Evolutionary conservation across 1,284 basidiomycete species (phyloP).

Genomic region (Agroathelia rolfsii): DNA sequence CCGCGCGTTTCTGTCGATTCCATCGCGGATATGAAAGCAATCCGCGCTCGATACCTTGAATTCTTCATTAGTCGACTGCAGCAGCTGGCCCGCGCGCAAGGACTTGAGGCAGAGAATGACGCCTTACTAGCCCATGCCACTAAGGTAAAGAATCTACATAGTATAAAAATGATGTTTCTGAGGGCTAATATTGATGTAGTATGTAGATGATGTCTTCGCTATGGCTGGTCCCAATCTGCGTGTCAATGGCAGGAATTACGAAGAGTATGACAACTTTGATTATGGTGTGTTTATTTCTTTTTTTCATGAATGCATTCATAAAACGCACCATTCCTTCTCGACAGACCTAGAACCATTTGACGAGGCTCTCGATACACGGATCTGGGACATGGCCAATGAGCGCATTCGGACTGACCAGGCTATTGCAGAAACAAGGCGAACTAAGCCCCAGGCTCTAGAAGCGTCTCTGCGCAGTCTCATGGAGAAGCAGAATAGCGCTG

Average conservation of each 20-base stretch:
- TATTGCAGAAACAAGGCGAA: slow-evolving; percentile 51
- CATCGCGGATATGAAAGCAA: slow-evolving; percentile 49
- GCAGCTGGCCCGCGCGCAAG: slow-evolving; percentile 14
- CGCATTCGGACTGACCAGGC: slow-evolving; percentile 57
- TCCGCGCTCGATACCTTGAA: slow-evolving; percentile 39
- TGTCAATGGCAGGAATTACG: slow-evolving; percentile 71
- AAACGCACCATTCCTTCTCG: slow-evolving; percentile 4
- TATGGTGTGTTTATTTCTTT: slow-evolving; percentile 33
- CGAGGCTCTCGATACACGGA: slow-evolving; percentile 64
- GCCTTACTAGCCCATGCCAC: slow-evolving; percentile 37
- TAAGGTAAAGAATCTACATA: slow-evolving; percentile 39
- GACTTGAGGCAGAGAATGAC: slow-evolving; percentile 29
- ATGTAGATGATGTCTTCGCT: slow-evolving; percentile 49
- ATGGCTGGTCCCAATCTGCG: slow-evolving; percentile 63
- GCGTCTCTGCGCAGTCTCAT: slow-evolving; percentile 37
- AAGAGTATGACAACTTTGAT: slow-evolving; percentile 48
- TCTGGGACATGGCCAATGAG: slow-evolving; percentile 63
- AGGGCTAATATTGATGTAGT: slow-evolving; percentile 14
- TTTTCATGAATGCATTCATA: not conserved
- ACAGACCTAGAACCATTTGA: slow-evolving; percentile 71
- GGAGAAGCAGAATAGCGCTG: slow-evolving; percentile 30
- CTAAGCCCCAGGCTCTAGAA: slow-evolving; percentile 42
- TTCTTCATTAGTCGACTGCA: slow-evolving; percentile 36
- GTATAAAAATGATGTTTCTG: too few species aligned
- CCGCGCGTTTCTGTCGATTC: slow-evolving; percentile 55